phyloP scores from a whole-genome alignment of 306 rosid genomes.

The Mucuna pruriens region DNA sequence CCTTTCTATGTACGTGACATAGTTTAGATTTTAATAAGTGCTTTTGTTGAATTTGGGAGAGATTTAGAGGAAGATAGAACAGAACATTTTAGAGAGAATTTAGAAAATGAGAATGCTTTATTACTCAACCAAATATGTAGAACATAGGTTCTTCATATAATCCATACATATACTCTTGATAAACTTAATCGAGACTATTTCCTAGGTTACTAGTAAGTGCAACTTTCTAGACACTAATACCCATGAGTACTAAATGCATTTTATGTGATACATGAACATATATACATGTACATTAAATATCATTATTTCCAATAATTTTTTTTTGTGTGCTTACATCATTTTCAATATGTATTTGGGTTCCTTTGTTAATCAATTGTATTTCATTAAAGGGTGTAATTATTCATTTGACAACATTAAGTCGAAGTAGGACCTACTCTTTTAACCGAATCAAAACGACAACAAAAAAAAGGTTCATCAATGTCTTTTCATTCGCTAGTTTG shows the following conservation, averaged over 20 bases:
- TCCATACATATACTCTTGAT: neutral
- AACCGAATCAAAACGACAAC: neutral
- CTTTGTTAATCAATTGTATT: constrained; percentile 4
- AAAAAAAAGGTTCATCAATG: too few species aligned
- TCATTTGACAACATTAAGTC: neutral
- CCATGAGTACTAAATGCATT: neutral
- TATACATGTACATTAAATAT: neutral
- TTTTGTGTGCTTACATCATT: neutral
- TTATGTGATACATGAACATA: neutral
- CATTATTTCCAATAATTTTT: neutral
- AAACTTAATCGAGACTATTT: neutral
- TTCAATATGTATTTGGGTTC: neutral
- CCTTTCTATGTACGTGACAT: neutral
- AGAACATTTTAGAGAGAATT: neutral
- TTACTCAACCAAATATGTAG: neutral
- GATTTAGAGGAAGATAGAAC: neutral
- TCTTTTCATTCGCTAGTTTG: neutral
- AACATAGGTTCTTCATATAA: neutral
- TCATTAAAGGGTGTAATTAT: neutral
- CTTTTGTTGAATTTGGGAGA: neutral
- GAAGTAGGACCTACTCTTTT: neutral
- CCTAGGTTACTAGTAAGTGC: neutral
- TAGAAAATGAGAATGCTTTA: neutral
- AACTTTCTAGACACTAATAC: neutral
- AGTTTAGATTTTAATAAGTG: neutral